Conservation (phyloP, 192 early-diverging fungal genomes). For the Linnemannia schmuckeri region DNA sequence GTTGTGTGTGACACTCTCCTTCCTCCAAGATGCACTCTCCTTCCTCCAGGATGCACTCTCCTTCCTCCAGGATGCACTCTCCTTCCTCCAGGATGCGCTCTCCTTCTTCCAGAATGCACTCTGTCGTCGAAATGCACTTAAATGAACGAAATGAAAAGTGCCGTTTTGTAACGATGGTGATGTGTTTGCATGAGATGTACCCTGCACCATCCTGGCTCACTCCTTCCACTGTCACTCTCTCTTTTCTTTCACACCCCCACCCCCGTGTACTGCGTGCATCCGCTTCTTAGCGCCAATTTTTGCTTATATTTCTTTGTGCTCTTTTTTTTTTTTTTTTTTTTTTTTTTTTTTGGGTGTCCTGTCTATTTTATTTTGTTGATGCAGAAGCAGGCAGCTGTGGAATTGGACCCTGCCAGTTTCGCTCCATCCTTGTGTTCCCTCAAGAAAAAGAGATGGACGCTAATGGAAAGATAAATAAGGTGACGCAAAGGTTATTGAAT, state of each 20-base stretch:
- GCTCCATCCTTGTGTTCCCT: neutral
- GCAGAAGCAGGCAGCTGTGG: neutral
- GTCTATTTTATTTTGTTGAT: neutral
- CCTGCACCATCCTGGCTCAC: neutral
- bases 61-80: neutral
- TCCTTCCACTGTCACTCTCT: neutral
- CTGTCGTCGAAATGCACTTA: neutral
- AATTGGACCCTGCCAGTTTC: neutral
- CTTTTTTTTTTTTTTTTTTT: neutral
- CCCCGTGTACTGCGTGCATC: too few species aligned
- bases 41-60: neutral
- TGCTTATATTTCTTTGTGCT: neutral
- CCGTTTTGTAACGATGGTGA: neutral
- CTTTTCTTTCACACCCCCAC: neutral
- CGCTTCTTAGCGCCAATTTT: neutral
- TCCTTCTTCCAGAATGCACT: too few species aligned
- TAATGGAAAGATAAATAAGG: neutral
- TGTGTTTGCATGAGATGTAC: slow-evolving; percentile 6
- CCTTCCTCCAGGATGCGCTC: too few species aligned
- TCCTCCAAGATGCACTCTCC: too few species aligned
- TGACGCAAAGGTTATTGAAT: neutral
- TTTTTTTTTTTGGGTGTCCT: neutral
- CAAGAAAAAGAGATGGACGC: neutral
- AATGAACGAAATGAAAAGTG: neutral
- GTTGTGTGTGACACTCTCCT: neutral